A percentile compares a stretch with the other conserved stretches of the same genome.
Evolutionary conservation across 192 early-diverging fungal species (phyloP).

Genomic region (Backusella macrospora): DNA sequence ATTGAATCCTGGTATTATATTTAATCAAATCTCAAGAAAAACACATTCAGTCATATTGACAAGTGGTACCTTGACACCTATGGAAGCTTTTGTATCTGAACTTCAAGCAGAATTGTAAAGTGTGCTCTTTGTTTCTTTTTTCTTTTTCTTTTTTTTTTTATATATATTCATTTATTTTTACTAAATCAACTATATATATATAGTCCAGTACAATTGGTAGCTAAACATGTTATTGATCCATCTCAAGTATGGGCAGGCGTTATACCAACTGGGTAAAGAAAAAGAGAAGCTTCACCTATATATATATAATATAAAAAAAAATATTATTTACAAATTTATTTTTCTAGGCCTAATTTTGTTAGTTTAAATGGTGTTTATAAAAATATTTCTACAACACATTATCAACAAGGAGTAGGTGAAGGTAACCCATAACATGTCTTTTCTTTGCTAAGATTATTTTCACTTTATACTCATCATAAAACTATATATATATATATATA

Average conservation of each 20-base stretch:
- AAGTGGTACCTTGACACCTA: constrained; percentile 68
- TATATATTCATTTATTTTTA: neutral
- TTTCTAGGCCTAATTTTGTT: constrained; percentile 32
- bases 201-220: constrained; percentile 51
- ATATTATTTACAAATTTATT: too few relatives aligned
- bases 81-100: constrained; percentile 58
- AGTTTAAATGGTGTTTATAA: constrained; percentile 48
- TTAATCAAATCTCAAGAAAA: constrained; percentile 42
- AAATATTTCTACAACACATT: constrained; percentile 39
- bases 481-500: neutral
- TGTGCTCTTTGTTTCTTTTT: too few relatives aligned
- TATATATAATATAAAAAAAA: too few relatives aligned
- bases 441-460: neutral
- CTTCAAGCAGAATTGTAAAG: constrained; percentile 52
- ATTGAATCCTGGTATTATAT: constrained; percentile 48
- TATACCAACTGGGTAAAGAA: constrained; percentile 44
- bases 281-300: too few relatives aligned
- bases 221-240: constrained; percentile 68
- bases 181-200: constrained; percentile 4
- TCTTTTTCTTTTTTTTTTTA: neutral
- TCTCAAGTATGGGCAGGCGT: constrained; percentile 62
- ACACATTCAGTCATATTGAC: constrained; percentile 60
- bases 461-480: neutral
- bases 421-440: constrained; percentile 12
- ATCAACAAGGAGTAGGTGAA: constrained; percentile 58